phyloP scores from a whole-genome alignment of 1,284 basidiomycete genomes.

The Moniliophthora roreri region DNA sequence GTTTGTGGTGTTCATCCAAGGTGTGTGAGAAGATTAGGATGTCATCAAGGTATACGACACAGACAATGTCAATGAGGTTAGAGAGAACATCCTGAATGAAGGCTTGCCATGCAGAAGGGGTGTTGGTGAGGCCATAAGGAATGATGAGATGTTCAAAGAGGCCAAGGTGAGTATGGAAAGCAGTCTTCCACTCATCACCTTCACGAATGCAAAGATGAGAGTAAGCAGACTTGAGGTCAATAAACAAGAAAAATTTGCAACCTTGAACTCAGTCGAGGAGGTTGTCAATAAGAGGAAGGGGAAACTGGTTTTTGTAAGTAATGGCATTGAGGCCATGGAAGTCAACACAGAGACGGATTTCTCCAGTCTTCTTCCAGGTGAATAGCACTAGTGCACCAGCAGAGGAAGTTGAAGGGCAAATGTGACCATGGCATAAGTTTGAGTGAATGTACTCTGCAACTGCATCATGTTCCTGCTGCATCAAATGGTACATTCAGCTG shows the following conservation, averaged over 20 bases:
- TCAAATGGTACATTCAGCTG: no score
- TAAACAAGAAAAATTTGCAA: slow-evolving; percentile 23
- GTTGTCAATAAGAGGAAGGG: slow-evolving; percentile 25
- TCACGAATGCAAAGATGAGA: slow-evolving; percentile 11
- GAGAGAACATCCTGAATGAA: slow-evolving; percentile 22
- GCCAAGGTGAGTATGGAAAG: slow-evolving; percentile 29
- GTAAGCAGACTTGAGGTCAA: slow-evolving; percentile 25
- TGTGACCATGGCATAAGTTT: slow-evolving; percentile 7
- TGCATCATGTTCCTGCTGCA: no score
- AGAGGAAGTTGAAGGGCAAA: slow-evolving; percentile 17
- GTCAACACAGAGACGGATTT: slow-evolving; percentile 7
- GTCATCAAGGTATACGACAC: slow-evolving; percentile 19
- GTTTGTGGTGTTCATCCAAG: neutral
- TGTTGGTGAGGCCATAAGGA: slow-evolving; percentile 36
- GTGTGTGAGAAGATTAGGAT: neutral
- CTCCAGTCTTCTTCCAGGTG: slow-evolving; percentile 8
- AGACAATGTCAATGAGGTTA: slow-evolving; percentile 19
- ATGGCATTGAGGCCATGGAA: no score
- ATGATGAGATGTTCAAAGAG: slow-evolving; percentile 30
- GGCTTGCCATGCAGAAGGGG: slow-evolving; percentile 33
- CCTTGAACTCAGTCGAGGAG: slow-evolving; percentile 22
- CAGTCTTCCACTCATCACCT: slow-evolving; percentile 29
- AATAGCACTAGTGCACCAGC: slow-evolving; percentile 21
- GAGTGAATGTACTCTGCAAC: slow-evolving; percentile 7
- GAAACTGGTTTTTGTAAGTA: neutral